phyloP scores from a whole-genome alignment of 2,329 filamentous ascomycete genomes.

The Ophiocordyceps polyrhachis-furcata region DNA sequence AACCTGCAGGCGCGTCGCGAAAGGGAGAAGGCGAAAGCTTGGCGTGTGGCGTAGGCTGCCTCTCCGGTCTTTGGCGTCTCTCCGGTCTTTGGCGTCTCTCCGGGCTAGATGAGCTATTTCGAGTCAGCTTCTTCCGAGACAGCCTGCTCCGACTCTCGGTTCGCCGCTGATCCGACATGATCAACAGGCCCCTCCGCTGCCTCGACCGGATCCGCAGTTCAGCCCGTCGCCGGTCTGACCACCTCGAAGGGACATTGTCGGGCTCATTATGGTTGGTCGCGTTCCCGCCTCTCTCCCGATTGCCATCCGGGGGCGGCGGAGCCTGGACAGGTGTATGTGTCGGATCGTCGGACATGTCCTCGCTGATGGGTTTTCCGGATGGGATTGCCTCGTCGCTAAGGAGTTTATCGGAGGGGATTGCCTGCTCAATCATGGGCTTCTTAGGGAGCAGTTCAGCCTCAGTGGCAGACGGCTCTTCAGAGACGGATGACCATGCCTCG shows the following conservation, averaged over 20 bases:
- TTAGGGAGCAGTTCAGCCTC: too few species aligned
- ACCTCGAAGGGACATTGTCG: background rate
- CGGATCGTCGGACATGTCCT: background rate
- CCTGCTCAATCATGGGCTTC: too few species aligned
- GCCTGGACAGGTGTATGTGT: too few species aligned
- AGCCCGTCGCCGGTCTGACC: constrained; percentile 15
- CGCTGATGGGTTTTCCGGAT: background rate
- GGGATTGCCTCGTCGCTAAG: too few species aligned
- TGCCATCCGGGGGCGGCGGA: background rate
- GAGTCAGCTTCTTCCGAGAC: background rate
- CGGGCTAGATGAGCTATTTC: background rate
- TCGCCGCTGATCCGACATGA: constrained; percentile 19
- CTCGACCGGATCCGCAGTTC: constrained; percentile 27
- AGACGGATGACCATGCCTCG: background rate
- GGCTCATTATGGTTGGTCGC: background rate
- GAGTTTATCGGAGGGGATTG: too few species aligned
- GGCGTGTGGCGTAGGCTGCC: too few species aligned
- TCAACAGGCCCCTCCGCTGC: constrained; percentile 27
- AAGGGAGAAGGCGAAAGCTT: too few species aligned
- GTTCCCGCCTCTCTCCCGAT: background rate
- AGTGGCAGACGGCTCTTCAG: background rate
- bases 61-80: too few species aligned
- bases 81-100: too few species aligned
- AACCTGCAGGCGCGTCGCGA: too few species aligned
- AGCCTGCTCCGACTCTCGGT: background rate